Base-by-base conservation (phyloP, 2,329 filamentous ascomycete genomes). In the Fusarium sp. region DNA sequence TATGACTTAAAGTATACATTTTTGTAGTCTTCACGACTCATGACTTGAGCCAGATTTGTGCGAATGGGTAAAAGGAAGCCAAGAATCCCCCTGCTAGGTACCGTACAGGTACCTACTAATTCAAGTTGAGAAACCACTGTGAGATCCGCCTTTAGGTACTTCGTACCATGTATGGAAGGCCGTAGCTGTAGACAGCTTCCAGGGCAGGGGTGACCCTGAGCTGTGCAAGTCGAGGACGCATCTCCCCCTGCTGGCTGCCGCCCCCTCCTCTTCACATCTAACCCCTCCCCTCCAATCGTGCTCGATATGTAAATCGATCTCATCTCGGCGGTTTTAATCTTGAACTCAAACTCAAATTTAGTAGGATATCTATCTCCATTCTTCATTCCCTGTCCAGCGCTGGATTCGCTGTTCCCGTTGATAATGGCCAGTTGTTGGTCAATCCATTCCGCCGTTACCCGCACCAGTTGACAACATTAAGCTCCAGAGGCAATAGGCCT, bases 251-350 rank as follows among this genome's bases (percentile, higher is more conserved):
- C 43, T 42, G 24, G 15, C 33, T 43, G 38, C 24, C 37, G 29
- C 55, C 29, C 21, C 39, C 53, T 42, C 21, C 16, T 56, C 33
- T 47, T 62, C 49, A 41, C 52, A 49, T 44, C n/a, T 26, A 31
- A 48, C 31, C 61, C 50, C 58, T 63, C 33, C 57, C 38, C 46
- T 62, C 44, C 57, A 50, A 50, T 46, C 44, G 44, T 44, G 23
- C 31, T 50, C 23, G 37, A 23, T 33, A 37, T 47, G 23, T 24
- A 15, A 37, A 47, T 52, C 46, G 47, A 60, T 66, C 60, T 52
- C 54, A 55, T 50, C 54, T 50, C 44, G 58, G 52, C 43, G 57
- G 26, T 15, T 43, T 23, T 38, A 56, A 33, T 48, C 44, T 55
- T 35, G 48, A 63, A 44, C 57, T 62, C 57, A 63, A 55, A 28